These are phyloP conservation scores for Phytophthora ramorum DNA, from an alignment of 352 stramenopile genomes.

Conservation along the genomic window DNA sequence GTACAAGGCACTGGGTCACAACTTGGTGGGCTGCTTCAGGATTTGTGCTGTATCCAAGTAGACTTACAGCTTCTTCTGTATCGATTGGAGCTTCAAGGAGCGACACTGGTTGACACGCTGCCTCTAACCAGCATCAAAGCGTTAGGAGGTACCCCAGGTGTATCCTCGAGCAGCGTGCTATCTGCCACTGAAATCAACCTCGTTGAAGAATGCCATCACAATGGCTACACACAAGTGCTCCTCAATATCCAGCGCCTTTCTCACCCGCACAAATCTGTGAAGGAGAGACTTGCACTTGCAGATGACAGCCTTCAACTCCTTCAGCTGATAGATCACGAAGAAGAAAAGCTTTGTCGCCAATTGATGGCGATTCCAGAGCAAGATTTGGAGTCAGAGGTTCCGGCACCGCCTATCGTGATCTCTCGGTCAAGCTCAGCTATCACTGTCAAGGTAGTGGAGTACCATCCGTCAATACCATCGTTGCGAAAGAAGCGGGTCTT, in stretches of 20 bases:
- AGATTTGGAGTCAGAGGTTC: constrained; percentile 20
- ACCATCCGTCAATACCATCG: constrained; percentile 32
- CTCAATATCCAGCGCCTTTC: constrained; percentile 55
- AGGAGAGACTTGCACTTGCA: constrained; percentile 28
- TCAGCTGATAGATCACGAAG: constrained; percentile 44
- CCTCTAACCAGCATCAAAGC: constrained; percentile 17
- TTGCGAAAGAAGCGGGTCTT: constrained; percentile 42
- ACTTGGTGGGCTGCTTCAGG: constrained; percentile 54
- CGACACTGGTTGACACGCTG: constrained; percentile 36
- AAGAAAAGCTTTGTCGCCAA: constrained; percentile 46
- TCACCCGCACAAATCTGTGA: constrained; percentile 16
- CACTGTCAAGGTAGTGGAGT: constrained; percentile 53
- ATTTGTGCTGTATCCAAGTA: constrained; percentile 64
- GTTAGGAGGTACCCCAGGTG: not conserved
- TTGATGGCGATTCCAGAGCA: not conserved
- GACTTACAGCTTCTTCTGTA: constrained; percentile 63
- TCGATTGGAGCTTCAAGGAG: constrained; percentile 61
- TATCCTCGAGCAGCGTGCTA: constrained; percentile 13
- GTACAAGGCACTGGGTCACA: constrained; percentile 65
- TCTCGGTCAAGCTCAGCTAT: constrained; percentile 61
- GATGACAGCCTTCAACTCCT: constrained; percentile 57
- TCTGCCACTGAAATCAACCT: constrained; percentile 40
- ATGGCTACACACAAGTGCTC: constrained; percentile 53
- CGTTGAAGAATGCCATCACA: constrained; percentile 55
- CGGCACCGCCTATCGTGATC: constrained; percentile 56